These are phyloP conservation scores for Xerocomellus dryophilus DNA, from an alignment of 768 basidiomycete genomes.

Conservation along the genomic window DNA sequence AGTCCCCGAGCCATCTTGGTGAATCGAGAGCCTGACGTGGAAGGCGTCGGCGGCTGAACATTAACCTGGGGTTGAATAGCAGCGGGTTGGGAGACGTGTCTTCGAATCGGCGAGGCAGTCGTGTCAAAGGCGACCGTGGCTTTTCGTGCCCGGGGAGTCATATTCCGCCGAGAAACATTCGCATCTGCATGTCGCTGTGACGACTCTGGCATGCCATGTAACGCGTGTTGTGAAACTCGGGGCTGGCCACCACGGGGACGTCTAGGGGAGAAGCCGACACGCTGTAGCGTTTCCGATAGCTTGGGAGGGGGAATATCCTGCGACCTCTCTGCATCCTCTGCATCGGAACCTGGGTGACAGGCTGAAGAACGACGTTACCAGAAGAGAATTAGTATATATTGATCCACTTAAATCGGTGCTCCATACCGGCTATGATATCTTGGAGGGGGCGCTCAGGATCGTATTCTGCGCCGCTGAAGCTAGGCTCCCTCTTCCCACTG, in stretches of 20 bases:
- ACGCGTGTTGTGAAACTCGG: constrained; percentile 22
- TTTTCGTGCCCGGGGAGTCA: constrained; percentile 36
- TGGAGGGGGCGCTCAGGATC: constrained; percentile 80
- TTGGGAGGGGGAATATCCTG: constrained; percentile 52
- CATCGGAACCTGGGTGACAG: constrained; percentile 46
- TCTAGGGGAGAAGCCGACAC: constrained; percentile 70
- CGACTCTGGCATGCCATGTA: constrained; percentile 9
- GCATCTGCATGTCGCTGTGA: constrained; percentile 16
- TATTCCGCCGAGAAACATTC: constrained; percentile 18
- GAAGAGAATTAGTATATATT: neutral
- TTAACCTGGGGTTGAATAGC: constrained; percentile 47
- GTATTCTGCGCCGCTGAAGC: constrained; percentile 76
- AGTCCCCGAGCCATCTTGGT: constrained; percentile 57
- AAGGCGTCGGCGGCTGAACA: constrained; percentile 61
- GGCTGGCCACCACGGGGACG: constrained; percentile 55
- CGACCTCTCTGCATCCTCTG: constrained; percentile 46
- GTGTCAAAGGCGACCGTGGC: constrained; percentile 30
- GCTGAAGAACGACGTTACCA: constrained; percentile 37
- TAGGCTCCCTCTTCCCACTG: constrained; percentile 46
- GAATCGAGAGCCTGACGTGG: constrained; percentile 53
- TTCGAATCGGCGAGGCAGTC: constrained; percentile 26
- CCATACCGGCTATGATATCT: constrained; percentile 62
- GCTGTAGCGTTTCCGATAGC: constrained; percentile 67
- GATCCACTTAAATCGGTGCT: neutral
- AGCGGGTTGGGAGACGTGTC: constrained; percentile 20